Evolutionary conservation across 225 moss, liverwort and hornwort species (phyloP), one percentile per base, ranked within the genome.

Genomic region (Physcomitrium patens): DNA sequence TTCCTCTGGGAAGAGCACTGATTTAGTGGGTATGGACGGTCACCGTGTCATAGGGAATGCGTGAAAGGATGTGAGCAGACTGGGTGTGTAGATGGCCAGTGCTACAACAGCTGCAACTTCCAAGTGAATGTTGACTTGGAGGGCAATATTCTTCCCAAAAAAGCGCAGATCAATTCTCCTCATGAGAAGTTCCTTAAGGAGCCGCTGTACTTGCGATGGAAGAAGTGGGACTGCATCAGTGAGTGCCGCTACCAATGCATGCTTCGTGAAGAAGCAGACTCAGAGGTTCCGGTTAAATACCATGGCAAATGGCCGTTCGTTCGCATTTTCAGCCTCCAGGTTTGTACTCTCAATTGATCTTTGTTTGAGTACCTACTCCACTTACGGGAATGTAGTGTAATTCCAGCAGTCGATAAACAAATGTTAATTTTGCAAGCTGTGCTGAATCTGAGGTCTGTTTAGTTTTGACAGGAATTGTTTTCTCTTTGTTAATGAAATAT

Each of bases 201-300:
- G 26, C 88, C 85, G 22, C 62, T 88, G 1, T 88, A 85, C 67
- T 59, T 88, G 63, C 82, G 82, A 66, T 88, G 88, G 88, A 88
- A 88, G 83, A 88, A 88, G 59, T 83, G 85, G 88, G 88, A 88
- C 45, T 88, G 88, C 78, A 85, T 85, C 44, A 83, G 85, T 59
- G 88, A 88, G 64, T 88, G 88, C 54, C 85, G 88, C 54, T 88
- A 88, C 67, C 88, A 88, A 62, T 88, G 88, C 71, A 88, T 88
- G 88, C 52, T 85, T 58, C 88, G 80, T 52, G 85, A 88, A 67
- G 85, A 85, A 65, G 76, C 76, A 23, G 73, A 45, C 37, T 7
- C 70, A 5, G 85, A 85, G 66, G 52, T 64, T 65, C 88, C 88
- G 10, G 85, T 83, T 57, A 88, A 88, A 56, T 88, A 88, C 72